These are phyloP conservation scores for Pelargonium fulgidum DNA, from an alignment of 441 rosid genomes.

Conservation along the genomic window DNA sequence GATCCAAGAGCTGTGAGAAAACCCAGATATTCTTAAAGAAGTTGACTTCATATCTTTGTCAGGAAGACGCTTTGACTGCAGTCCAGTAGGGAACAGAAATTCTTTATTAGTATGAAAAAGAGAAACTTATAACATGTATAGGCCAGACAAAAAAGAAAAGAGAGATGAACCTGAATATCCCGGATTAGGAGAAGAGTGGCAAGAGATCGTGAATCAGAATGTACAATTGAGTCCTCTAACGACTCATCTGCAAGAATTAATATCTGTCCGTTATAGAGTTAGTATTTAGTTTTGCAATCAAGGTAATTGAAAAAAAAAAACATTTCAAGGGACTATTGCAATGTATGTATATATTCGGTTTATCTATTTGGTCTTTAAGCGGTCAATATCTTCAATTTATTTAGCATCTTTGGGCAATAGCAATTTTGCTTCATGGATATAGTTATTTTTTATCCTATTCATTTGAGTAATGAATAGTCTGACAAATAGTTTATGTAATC, in stretches of 20 bases:
- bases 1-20: slow-evolving; percentile 84
- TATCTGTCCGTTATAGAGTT: slow-evolving; percentile 64
- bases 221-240: slow-evolving; percentile 82
- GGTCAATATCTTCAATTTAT: no score
- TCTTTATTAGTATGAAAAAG: slow-evolving; percentile 14
- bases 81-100: slow-evolving; percentile 10
- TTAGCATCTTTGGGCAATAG: no score
- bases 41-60: slow-evolving; percentile 44
- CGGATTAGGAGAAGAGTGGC: slow-evolving; percentile 95
- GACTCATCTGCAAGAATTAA: slow-evolving; percentile 95
- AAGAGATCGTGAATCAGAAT: slow-evolving; percentile 87
- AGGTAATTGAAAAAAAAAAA: slow-evolving; percentile 1
- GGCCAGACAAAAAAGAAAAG: background rate
- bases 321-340: background rate
- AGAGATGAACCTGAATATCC: slow-evolving; percentile 61
- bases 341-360: background rate
- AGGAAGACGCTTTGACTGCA: slow-evolving; percentile 84
- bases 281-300: slow-evolving; percentile 28
- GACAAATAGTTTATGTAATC: background rate
- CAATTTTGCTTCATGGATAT: no score
- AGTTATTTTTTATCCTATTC: no score
- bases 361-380: background rate
- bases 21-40: slow-evolving; percentile 42
- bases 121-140: slow-evolving; percentile 1
- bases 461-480: no score